Evolutionary conservation across 1,139 yeast genomes (phyloP).

Genomic region (Suhomyces wounanorum): DNA sequence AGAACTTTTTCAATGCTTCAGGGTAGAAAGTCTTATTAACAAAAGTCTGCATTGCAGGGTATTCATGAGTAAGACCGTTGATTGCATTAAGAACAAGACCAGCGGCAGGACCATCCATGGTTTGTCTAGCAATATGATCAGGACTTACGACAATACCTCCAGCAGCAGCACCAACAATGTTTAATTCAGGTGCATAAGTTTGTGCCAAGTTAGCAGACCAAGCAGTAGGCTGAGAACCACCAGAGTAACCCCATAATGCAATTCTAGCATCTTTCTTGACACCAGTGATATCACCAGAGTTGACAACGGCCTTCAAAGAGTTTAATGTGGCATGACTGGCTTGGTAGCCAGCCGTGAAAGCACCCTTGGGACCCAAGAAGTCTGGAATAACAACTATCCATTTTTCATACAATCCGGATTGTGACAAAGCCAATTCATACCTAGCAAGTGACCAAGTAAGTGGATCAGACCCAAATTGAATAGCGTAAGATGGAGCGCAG

Average conservation of each 20-base stretch:
- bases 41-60: conserved; percentile 20
- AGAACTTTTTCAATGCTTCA: not conserved
- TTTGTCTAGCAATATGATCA: conserved; percentile 21
- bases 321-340: conserved; percentile 34
- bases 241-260: conserved; percentile 40
- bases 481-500: conserved; percentile 38
- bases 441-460: conserved; percentile 3
- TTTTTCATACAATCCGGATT: conserved; percentile 26
- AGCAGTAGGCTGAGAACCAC: conserved; percentile 37
- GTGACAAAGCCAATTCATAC: conserved; percentile 15
- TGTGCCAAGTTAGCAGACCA: conserved; percentile 42
- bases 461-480: conserved; percentile 23
- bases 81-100: conserved; percentile 31
- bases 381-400: conserved; percentile 37
- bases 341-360: conserved; percentile 32
- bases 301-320: conserved; percentile 28
- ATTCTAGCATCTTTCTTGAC: conserved; percentile 25
- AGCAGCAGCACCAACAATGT: conserved; percentile 32
- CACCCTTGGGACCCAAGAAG: conserved; percentile 32
- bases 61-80: conserved; percentile 30
- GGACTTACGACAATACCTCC: conserved; percentile 36
- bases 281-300: conserved; percentile 27
- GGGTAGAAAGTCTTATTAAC: conserved; percentile 6
- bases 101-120: conserved; percentile 28
- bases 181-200: conserved; percentile 34